These are phyloP conservation scores for Lactarius deliciosus DNA, from an alignment of 768 basidiomycete genomes.

Conservation along the genomic window DNA sequence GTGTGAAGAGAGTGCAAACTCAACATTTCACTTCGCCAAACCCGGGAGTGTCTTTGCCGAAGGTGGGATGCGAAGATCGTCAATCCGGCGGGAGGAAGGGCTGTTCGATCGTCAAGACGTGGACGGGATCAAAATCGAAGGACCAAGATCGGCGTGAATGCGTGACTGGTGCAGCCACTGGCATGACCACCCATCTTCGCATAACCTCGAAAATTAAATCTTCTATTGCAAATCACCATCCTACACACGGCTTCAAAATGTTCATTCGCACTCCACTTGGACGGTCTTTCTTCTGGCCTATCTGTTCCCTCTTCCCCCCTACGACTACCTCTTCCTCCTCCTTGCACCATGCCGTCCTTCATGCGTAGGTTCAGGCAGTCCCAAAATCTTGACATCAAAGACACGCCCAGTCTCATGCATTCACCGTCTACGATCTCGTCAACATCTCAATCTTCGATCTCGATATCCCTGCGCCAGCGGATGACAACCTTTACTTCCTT, in stretches of 20 bases:
- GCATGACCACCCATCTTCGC: not conserved
- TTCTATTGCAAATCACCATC: not conserved
- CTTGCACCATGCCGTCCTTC: conserved; percentile 7
- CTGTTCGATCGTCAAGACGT: not conserved
- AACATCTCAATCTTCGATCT: conserved; percentile 12
- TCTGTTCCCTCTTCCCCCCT: not conserved
- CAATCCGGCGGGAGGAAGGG: too few relatives aligned
- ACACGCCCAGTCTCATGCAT: conserved; percentile 13
- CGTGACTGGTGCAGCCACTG: too few relatives aligned
- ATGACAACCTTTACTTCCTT: conserved; percentile 9
- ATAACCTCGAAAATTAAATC: not conserved
- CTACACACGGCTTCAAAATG: not conserved
- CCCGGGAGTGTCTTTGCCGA: not conserved
- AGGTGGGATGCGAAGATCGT: not conserved
- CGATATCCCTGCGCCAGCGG: conserved; percentile 3
- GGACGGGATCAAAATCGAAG: not conserved
- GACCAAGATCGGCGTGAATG: not conserved
- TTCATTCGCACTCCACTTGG: not conserved
- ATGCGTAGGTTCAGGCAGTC: not conserved
- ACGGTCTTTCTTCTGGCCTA: not conserved
- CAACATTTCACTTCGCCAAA: not conserved
- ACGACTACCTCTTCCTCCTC: not conserved
- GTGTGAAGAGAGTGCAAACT: not conserved
- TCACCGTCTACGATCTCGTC: conserved; percentile 21
- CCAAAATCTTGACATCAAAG: not conserved